phyloP scores from a whole-genome alignment of 768 basidiomycete species.

The Amanita pseudoporphyria region DNA sequence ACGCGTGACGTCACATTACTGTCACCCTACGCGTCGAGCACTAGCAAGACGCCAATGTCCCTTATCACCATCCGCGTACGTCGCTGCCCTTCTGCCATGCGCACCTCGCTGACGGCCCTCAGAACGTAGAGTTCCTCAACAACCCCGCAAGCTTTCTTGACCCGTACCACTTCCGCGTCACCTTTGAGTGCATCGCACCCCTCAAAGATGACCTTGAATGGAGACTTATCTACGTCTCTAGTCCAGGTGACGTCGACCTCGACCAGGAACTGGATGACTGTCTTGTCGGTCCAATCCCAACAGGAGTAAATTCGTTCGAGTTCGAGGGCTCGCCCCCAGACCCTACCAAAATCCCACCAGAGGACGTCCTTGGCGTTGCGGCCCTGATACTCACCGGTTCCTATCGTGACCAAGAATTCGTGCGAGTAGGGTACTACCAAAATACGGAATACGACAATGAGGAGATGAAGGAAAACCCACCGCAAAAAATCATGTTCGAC shows the following conservation, averaged over 20 bases:
- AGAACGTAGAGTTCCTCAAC: constrained; percentile 88
- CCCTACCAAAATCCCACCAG: constrained; percentile 73
- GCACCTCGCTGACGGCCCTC: neutral
- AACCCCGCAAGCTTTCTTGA: constrained; percentile 91
- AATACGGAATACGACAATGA: constrained; percentile 98
- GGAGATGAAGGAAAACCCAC: constrained; percentile 73
- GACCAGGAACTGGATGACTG: constrained; percentile 98
- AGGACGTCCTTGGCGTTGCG: constrained; percentile 92
- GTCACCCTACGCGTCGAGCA: constrained; percentile 1
- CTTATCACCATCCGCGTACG: constrained; percentile 61
- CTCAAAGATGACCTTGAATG: constrained; percentile 96
- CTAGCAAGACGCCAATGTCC: constrained; percentile 42
- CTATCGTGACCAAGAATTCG: constrained; percentile 96
- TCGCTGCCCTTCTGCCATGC: constrained; percentile 1
- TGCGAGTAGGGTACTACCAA: constrained; percentile 99
- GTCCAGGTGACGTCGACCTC: constrained; percentile 80
- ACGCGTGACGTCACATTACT: neutral
- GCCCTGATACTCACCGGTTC: constrained; percentile 95
- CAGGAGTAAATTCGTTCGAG: constrained; percentile 96
- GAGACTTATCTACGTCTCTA: constrained; percentile 95
- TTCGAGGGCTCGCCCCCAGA: constrained; percentile 86
- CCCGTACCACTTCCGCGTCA: constrained; percentile 87
- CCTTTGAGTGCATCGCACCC: constrained; percentile 92
- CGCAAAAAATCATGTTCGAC: constrained; percentile 63
- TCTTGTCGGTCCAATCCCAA: constrained; percentile 93